Evolutionary conservation across 257 asterid genomes (phyloP).

Genomic region (Petunia axillaris): DNA sequence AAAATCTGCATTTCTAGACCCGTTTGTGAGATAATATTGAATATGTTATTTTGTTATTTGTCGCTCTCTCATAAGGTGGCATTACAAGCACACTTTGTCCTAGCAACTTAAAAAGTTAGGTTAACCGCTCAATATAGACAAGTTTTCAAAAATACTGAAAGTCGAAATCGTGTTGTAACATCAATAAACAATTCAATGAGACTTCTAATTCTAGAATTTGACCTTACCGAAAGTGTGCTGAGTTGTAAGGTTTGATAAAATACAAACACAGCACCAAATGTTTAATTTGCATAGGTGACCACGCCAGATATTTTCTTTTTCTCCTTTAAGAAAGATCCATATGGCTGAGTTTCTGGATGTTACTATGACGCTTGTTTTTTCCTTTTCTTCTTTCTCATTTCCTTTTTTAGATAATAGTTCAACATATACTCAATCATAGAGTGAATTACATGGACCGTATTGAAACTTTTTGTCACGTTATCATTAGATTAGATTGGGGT

Average conservation of each 20-base stretch:
- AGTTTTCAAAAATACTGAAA: too few relatives aligned
- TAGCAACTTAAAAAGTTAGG: background rate
- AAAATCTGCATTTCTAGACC: too few relatives aligned
- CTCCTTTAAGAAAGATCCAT: background rate
- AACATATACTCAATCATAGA: background rate
- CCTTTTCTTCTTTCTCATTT: too few relatives aligned
- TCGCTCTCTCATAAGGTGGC: background rate
- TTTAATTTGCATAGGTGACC: background rate
- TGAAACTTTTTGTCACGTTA: background rate
- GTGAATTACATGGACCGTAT: background rate
- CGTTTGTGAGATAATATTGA: too few relatives aligned
- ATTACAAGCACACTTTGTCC: background rate
- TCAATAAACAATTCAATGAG: background rate
- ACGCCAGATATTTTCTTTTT: background rate
- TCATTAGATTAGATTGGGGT: background rate
- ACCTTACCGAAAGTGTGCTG: background rate
- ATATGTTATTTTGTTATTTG: too few relatives aligned
- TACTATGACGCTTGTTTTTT: background rate
- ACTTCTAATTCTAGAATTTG: background rate
- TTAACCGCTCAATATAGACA: background rate
- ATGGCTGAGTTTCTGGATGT: background rate
- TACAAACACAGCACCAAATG: background rate
- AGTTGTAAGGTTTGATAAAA: background rate
- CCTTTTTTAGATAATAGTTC: background rate
- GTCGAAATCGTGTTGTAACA: background rate